Percentiles rank a stretch among this genome's conserved stretches.
These are phyloP conservation scores for Calycina marina DNA, from an alignment of 2,329 filamentous ascomycete genomes.

Conservation along the genomic window DNA sequence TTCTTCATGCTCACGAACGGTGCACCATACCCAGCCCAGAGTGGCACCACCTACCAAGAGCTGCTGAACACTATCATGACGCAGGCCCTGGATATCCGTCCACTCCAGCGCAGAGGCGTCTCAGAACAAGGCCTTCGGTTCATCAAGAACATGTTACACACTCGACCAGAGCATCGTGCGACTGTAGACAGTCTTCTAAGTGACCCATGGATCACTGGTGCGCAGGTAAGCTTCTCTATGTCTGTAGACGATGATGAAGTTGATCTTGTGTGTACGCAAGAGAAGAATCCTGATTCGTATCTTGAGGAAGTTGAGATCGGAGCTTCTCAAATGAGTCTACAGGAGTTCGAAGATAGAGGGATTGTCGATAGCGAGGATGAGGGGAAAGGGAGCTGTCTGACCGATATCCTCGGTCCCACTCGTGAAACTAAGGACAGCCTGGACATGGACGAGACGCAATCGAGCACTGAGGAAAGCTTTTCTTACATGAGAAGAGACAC, in stretches of 20 bases:
- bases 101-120: slow-evolving; percentile 43
- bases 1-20: slow-evolving; percentile 71
- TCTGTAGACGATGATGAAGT: slow-evolving; percentile 15
- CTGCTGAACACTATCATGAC: slow-evolving; percentile 83
- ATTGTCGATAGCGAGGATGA: slow-evolving; percentile 12
- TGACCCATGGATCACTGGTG: slow-evolving; percentile 55
- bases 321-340: slow-evolving; percentile 21
- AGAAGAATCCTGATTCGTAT: slow-evolving; percentile 5
- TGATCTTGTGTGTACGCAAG: slow-evolving; percentile 10
- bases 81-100: slow-evolving; percentile 47
- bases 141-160: slow-evolving; percentile 63
- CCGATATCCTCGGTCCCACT: slow-evolving; percentile 12
- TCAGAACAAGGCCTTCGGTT: slow-evolving; percentile 60
- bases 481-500: too few relatives aligned
- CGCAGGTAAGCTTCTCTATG: slow-evolving; percentile 8
- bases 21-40: slow-evolving; percentile 69
- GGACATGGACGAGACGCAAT: slow-evolving; percentile 8
- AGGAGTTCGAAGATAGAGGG: slow-evolving; percentile 5
- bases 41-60: slow-evolving; percentile 60
- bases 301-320: slow-evolving; percentile 12
- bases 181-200: slow-evolving; percentile 54
- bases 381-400: slow-evolving; percentile 10
- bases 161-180: slow-evolving; percentile 64
- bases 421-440: slow-evolving; percentile 19
- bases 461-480: not conserved